phyloP scores from a whole-genome alignment of 75 land plant species.

The Picea glauca region DNA sequence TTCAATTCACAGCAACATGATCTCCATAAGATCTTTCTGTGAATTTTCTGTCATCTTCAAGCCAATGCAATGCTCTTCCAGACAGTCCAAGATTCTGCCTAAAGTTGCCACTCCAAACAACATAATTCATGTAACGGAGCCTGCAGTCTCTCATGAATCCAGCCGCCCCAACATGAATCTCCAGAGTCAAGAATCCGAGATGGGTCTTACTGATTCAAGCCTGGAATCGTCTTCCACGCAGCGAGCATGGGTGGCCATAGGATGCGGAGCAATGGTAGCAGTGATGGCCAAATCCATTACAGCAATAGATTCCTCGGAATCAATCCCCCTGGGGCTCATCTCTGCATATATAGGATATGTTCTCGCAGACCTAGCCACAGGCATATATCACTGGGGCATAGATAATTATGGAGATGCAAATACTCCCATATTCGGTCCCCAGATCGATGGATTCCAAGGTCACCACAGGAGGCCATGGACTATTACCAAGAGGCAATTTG shows the following conservation, averaged over 20 bases:
- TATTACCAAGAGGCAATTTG: conserved; percentile 76
- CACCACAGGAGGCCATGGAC: conserved; percentile 92
- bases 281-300: conserved; percentile 43
- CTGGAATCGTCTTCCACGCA: conserved; percentile 65
- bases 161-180: not conserved
- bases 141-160: not conserved
- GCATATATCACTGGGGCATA: conserved; percentile 90
- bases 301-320: conserved; percentile 27
- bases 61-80: not conserved
- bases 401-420: conserved; percentile 82
- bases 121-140: not conserved
- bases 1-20: conserved; percentile 1
- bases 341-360: conserved; percentile 47
- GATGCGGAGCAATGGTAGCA: conserved; percentile 48
- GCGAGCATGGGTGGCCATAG: conserved; percentile 72
- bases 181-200: not conserved
- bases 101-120: not conserved
- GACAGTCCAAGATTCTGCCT: too few species aligned
- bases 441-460: conserved; percentile 95
- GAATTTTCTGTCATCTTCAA: conserved; percentile 4
- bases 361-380: conserved; percentile 79
- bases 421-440: conserved; percentile 81
- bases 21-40: not conserved
- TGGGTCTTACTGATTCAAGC: conserved; percentile 9
- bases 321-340: conserved; percentile 27